phyloP scores from a whole-genome alignment of 192 early-diverging fungal genomes.

The Coemansia sp. region DNA sequence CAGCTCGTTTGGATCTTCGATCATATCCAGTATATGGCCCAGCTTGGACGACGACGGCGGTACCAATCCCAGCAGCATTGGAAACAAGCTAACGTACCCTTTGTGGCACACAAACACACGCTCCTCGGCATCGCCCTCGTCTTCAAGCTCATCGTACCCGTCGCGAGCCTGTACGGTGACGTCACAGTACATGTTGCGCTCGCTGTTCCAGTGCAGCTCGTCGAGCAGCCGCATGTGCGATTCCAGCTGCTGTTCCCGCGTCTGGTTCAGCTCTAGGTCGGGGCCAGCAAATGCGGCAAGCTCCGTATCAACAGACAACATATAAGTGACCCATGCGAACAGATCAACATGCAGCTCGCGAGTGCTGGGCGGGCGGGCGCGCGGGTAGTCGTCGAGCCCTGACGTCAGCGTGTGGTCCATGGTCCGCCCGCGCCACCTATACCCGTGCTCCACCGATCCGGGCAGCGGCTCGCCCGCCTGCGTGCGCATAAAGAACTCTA shows the following conservation, averaged over 20 bases:
- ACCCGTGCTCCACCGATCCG: slow-evolving; percentile 57
- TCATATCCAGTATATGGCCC: slow-evolving; percentile 71
- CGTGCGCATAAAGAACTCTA: slow-evolving; percentile 77
- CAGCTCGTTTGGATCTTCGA: slow-evolving; percentile 71
- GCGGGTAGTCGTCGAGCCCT: slow-evolving; percentile 93
- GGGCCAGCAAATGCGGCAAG: slow-evolving; percentile 3
- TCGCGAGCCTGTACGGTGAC: slow-evolving; percentile 24
- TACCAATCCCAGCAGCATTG: slow-evolving; percentile 73
- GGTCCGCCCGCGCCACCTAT: slow-evolving; percentile 88
- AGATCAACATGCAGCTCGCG: slow-evolving; percentile 46
- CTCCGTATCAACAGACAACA: slow-evolving; percentile 22
- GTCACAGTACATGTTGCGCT: slow-evolving; percentile 49
- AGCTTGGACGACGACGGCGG: slow-evolving; percentile 67
- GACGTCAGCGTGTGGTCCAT: slow-evolving; percentile 82
- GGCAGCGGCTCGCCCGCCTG: slow-evolving; percentile 60
- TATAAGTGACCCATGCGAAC: slow-evolving; percentile 35
- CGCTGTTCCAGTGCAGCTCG: slow-evolving; percentile 40
- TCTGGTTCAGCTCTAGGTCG: not conserved
- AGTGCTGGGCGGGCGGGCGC: slow-evolving; percentile 67
- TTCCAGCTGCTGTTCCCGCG: slow-evolving; percentile 10
- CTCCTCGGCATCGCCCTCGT: slow-evolving; percentile 23
- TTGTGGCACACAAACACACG: slow-evolving; percentile 47
- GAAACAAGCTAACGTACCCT: slow-evolving; percentile 72
- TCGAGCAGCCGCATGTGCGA: slow-evolving; percentile 24
- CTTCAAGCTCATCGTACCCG: slow-evolving; percentile 49